Evolutionary conservation across 805 yeast genomes (phyloP).

Genomic region (Candida verbasci): DNA sequence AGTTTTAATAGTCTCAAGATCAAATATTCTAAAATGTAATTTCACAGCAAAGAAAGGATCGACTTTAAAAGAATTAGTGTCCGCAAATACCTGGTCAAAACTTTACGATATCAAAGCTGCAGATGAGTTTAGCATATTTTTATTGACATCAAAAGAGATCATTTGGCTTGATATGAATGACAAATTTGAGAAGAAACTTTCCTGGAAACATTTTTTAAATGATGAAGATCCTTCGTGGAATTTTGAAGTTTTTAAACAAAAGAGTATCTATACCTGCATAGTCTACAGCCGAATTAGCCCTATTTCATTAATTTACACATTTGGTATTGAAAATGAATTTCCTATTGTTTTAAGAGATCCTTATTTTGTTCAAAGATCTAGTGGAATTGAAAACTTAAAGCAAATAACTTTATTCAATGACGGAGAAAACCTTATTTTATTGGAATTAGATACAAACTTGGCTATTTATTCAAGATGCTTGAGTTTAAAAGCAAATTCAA

Average conservation of each 20-base stretch:
- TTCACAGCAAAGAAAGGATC: conserved; percentile 26
- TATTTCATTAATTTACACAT: conserved; percentile 25
- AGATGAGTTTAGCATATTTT: conserved; percentile 32
- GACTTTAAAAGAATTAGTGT: conserved; percentile 23
- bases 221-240: conserved; percentile 51
- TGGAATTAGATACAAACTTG: conserved; percentile 4
- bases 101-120: conserved; percentile 38
- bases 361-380: conserved; percentile 15
- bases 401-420: conserved; percentile 11
- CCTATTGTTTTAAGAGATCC: conserved; percentile 32
- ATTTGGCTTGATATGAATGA: conserved; percentile 41
- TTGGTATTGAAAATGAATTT: conserved; percentile 21
- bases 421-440: background rate
- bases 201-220: conserved; percentile 71
- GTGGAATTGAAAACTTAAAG: conserved; percentile 6
- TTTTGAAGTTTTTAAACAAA: conserved; percentile 26
- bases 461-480: background rate
- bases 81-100: conserved; percentile 52
- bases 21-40: conserved; percentile 17
- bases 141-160: conserved; percentile 66
- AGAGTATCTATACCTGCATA: conserved; percentile 18
- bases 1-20: conserved; percentile 38
- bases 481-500: background rate
- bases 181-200: conserved; percentile 45
- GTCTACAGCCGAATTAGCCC: conserved; percentile 27